These are phyloP conservation scores for Fraxinus dipetala DNA, from an alignment of 305 asterid species.

Conservation along the genomic window DNA sequence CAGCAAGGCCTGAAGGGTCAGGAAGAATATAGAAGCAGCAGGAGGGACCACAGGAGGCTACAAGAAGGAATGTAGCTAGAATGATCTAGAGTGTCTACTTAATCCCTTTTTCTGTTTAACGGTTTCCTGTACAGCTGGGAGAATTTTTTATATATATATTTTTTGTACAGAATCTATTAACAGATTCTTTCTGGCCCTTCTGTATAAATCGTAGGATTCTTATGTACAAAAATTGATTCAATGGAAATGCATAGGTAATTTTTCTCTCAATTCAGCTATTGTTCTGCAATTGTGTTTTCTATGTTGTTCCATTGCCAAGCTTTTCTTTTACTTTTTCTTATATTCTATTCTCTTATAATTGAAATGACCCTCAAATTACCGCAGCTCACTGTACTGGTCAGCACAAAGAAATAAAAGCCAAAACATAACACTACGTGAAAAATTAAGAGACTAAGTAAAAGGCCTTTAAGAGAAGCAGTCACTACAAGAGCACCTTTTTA, in stretches of 20 bases:
- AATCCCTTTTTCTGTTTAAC: neutral
- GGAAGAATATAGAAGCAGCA: neutral
- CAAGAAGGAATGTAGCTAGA: neutral
- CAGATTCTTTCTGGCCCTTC: neutral
- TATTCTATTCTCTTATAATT: neutral
- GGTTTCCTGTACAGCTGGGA: neutral
- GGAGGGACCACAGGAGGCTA: neutral
- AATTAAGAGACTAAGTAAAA: neutral
- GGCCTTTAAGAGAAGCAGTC: neutral
- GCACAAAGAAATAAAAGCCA: neutral
- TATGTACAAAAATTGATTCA: neutral
- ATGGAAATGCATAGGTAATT: neutral
- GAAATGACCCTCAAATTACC: neutral
- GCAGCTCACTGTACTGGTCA: neutral
- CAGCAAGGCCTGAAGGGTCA: neutral
- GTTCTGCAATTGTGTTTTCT: neutral
- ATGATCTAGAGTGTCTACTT: neutral
- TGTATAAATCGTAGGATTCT: neutral
- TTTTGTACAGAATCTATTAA: neutral
- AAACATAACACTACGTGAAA: neutral
- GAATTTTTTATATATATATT: neutral
- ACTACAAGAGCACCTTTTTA: neutral
- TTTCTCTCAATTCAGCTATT: neutral
- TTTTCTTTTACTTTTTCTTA: neutral
- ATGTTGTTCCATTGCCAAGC: neutral